phyloP scores from a whole-genome alignment of 2,329 filamentous ascomycete species.

The Trichoderma sp. region DNA sequence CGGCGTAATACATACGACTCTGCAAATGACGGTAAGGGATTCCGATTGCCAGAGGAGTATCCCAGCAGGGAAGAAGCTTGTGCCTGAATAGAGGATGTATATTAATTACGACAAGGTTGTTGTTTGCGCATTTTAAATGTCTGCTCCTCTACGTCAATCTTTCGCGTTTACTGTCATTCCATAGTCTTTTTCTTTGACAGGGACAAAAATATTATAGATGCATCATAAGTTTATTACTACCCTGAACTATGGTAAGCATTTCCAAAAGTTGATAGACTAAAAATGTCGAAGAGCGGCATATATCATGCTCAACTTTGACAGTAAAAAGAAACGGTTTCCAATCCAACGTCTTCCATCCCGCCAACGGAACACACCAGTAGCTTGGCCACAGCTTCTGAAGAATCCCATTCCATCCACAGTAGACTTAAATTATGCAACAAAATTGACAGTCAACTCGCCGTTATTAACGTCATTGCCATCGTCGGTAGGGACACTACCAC shows the following conservation, averaged over 20 bases:
- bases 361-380: neutral
- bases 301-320: neutral
- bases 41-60: neutral
- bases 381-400: neutral
- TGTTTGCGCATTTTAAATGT: neutral
- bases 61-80: neutral
- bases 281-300: neutral
- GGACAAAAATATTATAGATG: neutral
- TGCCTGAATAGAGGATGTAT: neutral
- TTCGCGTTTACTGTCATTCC: neutral
- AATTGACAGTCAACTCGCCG: constrained; percentile 23
- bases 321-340: neutral
- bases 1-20: neutral
- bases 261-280: neutral
- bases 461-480: constrained; percentile 21
- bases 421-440: neutral
- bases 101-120: neutral
- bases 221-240: neutral
- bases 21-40: neutral
- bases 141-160: neutral
- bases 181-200: neutral
- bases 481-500: constrained; percentile 21
- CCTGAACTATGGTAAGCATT: neutral
- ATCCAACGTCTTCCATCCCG: neutral
- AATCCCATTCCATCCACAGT: neutral